phyloP scores from a whole-genome alignment of 139 green algal genomes.

The Chlamydomonas asymmetrica region DNA sequence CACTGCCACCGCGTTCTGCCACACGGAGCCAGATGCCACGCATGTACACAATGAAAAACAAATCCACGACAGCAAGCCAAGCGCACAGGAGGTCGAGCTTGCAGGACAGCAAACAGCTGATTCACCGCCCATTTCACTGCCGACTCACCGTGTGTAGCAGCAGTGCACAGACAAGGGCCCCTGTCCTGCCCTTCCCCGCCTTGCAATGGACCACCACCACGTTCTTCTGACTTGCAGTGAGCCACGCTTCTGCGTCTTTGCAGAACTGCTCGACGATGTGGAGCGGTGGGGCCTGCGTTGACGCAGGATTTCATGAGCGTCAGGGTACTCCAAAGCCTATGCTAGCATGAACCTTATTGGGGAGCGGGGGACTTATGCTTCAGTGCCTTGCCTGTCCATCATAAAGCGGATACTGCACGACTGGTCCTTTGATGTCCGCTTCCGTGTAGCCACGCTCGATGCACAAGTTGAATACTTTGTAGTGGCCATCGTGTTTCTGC shows the following conservation, averaged over 20 bases:
- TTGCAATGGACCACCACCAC: constrained; percentile 78
- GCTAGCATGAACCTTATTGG: too few species aligned
- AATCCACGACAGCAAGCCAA: too few species aligned
- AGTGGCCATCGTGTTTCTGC: constrained; percentile 39
- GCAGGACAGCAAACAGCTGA: neutral
- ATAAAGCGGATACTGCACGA: constrained; percentile 62
- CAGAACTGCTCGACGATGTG: constrained; percentile 56
- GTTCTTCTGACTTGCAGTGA: constrained; percentile 42
- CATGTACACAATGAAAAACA: too few species aligned
- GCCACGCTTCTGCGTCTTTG: constrained; percentile 50
- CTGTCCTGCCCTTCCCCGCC: constrained; percentile 75
- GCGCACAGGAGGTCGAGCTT: too few species aligned
- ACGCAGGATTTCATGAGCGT: too few species aligned
- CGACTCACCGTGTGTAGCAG: constrained; percentile 56
- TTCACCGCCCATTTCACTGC: neutral
- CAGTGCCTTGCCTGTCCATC: constrained; percentile 81
- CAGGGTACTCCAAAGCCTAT: too few species aligned
- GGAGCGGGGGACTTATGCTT: too few species aligned
- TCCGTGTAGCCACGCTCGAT: constrained; percentile 56
- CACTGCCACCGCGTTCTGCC: neutral
- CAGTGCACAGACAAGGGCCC: constrained; percentile 61
- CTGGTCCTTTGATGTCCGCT: constrained; percentile 24
- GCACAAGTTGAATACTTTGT: constrained; percentile 76
- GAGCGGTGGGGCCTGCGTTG: constrained; percentile 64
- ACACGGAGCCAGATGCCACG: too few species aligned